These are phyloP conservation scores for Pythium grandisporangium DNA, from an alignment of 352 stramenopile species.

Conservation along the genomic window DNA sequence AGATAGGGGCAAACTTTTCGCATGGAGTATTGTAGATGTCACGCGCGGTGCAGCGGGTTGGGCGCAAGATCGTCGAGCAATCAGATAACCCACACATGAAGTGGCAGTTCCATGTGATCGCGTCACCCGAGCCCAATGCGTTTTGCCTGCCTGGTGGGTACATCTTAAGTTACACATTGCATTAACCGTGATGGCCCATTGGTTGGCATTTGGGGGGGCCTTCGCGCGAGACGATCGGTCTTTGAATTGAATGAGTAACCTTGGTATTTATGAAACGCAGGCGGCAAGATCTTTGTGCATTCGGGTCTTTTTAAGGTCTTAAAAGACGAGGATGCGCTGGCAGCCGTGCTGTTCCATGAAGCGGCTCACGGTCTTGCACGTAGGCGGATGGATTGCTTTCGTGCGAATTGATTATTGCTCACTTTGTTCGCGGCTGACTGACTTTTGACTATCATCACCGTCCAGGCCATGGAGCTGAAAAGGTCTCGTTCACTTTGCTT, in stretches of 20 bases:
- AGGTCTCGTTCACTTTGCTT: constrained; percentile 56
- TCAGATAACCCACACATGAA: constrained; percentile 40
- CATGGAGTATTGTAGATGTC: constrained; percentile 48
- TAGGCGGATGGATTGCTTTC: constrained; percentile 10
- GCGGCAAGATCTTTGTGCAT: constrained; percentile 68
- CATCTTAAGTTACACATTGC: not conserved
- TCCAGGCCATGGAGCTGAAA: constrained; percentile 57
- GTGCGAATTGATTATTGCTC: not conserved
- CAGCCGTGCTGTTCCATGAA: constrained; percentile 66
- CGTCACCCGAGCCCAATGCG: constrained; percentile 55
- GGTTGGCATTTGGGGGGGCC: no score
- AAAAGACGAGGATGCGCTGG: constrained; percentile 45
- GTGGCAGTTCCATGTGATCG: constrained; percentile 66
- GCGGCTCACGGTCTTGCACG: constrained; percentile 54
- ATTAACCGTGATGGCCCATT: not conserved
- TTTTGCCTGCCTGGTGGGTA: constrained; percentile 48
- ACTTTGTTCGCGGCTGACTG: not conserved
- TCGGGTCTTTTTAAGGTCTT: constrained; percentile 65
- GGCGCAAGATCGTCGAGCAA: constrained; percentile 35
- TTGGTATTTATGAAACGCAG: constrained; percentile 1
- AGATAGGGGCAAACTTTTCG: no score
- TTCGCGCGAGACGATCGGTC: no score
- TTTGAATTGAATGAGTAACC: no score
- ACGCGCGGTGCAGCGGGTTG: constrained; percentile 41
- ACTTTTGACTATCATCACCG: no score